Percentiles rank a stretch among this genome's conserved stretches.
Conservation (phyloP, 2,329 filamentous ascomycete species). For the Fusarium sacchari region DNA sequence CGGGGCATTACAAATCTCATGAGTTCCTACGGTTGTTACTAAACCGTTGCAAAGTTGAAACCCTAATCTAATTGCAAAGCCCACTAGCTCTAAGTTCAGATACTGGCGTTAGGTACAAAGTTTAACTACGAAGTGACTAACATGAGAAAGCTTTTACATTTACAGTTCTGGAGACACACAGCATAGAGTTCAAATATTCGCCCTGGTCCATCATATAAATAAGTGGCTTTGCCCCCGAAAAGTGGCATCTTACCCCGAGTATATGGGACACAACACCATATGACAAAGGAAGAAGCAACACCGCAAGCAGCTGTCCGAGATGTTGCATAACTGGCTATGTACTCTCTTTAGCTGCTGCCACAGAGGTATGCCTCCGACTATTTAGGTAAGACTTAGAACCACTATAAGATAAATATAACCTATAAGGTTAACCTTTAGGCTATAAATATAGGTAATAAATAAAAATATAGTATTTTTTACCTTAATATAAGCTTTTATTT, state of each 20-base stretch:
- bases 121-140: background rate
- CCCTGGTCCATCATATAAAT: background rate
- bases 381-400: background rate
- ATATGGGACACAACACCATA: background rate
- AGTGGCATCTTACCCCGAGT: background rate
- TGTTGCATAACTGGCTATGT: background rate
- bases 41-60: background rate
- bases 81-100: background rate
- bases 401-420: too few relatives aligned
- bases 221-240: background rate
- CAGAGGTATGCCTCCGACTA: background rate
- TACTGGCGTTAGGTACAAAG: background rate
- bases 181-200: background rate
- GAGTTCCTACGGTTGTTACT: too few relatives aligned
- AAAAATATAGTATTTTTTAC: too few relatives aligned
- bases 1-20: too few relatives aligned
- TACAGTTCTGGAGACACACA: background rate
- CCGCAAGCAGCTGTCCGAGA: background rate
- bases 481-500: too few relatives aligned
- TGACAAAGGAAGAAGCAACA: background rate
- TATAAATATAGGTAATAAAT: too few relatives aligned
- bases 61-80: background rate
- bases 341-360: background rate
- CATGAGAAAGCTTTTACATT: background rate
- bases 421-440: too few relatives aligned